Evolutionary conservation across 805 yeast species (phyloP), one percentile per base, ranked within the genome.

Genomic region (Myxozyma neotropica): DNA sequence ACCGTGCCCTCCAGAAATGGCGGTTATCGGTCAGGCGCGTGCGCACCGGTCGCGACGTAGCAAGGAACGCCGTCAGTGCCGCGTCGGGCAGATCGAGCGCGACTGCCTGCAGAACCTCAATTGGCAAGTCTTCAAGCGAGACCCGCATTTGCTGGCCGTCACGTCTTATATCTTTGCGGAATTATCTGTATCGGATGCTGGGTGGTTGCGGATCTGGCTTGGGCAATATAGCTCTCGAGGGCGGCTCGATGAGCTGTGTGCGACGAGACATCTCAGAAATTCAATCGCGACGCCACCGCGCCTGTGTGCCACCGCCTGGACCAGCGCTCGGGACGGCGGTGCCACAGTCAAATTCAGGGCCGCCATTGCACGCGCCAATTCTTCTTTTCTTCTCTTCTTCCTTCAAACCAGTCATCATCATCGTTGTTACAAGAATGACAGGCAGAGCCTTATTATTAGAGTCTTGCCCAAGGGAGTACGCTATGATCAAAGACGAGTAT

Each of bases 1-100:
- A 55, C 17, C 61, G 54, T 4, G 55, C 27, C 15, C 65, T 53
- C 65, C 65, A 61, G 33, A 59, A 51, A 27, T 53, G 48, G 17
- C 53, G 49, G 35, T 55, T 53, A 15, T 50, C 45, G 13, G 21
- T 6, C 24, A 61, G 48, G 19, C 36, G 39, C 38, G 13, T 35
- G 27, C 50, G 38, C 6, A 61, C 38, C 17, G 44, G 26, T 15
- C 44, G 27, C 24, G 53, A 61, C 4, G 64, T 38, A 0, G 42
- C 33, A 3, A 54, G 40, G 21, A 61, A 35, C 17, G 38, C 15
- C 7, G 43, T 45, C 27, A 61, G 48, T n/a, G 49, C 39, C 1
- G 31, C 17, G 46, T 61, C 65, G 7, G 63, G 45, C 21, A 61
- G 53, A 21, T 35, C 26, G 31, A 33, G 43, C 35, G 64, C 65